Evolutionary conservation across 73 alveolate genomes (phyloP).

Genomic region (Paramecium primaurelia): DNA sequence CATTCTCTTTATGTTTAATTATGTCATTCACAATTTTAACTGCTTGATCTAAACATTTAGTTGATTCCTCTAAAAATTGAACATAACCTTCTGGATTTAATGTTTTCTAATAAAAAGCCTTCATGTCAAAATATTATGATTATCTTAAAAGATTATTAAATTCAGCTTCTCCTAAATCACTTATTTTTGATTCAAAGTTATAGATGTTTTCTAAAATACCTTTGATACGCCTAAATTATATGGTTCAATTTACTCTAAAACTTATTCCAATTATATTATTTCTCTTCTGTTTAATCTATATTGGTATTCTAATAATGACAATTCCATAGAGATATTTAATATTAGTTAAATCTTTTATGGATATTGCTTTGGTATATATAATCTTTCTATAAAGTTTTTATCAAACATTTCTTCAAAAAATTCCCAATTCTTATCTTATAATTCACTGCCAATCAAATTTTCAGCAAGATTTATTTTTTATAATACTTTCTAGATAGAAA

Average conservation of each 20-base stretch:
- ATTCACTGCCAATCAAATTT: neutral
- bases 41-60: neutral
- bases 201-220: neutral
- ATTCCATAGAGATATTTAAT: constrained; percentile 2
- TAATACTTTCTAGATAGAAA: neutral
- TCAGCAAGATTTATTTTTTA: constrained; percentile 7
- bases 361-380: constrained; percentile 11
- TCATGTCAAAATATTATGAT: neutral
- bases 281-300: constrained; percentile 21
- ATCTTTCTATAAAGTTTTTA: neutral
- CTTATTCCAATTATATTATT: neutral
- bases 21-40: neutral
- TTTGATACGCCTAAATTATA: neutral
- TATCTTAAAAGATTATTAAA: neutral
- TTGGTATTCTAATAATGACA: neutral
- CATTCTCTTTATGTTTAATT: neutral
- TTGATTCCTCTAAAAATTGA: neutral
- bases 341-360: neutral
- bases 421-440: constrained; percentile 30
- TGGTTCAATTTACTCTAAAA: neutral
- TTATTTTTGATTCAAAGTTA: neutral
- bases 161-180: constrained; percentile 4
- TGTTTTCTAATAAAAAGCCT: neutral
- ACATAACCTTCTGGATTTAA: neutral
- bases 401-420: constrained; percentile 1